Conservation (phyloP, 1,284 basidiomycete species). For the Leccinum proliferum region DNA sequence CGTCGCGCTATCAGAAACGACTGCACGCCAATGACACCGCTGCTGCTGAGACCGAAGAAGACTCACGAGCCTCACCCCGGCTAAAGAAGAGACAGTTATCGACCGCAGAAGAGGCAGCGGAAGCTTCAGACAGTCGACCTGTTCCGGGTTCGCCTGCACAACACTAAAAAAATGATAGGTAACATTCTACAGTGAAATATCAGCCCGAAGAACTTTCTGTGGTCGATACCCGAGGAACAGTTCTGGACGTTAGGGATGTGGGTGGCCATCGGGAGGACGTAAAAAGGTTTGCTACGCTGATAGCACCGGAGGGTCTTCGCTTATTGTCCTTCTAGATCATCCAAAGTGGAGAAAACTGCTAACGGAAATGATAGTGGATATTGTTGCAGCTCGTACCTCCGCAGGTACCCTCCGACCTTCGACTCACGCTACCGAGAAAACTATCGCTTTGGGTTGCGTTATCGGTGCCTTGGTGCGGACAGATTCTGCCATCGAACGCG, state of each 20-base stretch:
- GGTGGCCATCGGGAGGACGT: background rate
- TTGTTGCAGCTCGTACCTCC: background rate
- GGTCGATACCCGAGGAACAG: no score
- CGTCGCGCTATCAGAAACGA: conserved; percentile 22
- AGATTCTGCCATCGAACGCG: background rate
- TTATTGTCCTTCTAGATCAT: background rate
- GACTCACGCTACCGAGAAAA: background rate
- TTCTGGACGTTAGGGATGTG: no score
- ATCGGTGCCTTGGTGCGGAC: background rate
- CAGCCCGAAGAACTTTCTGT: no score
- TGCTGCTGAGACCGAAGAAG: conserved; percentile 5
- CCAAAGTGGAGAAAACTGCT: background rate
- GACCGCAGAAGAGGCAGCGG: background rate
- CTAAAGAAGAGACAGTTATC: conserved; percentile 26
- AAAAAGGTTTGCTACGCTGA: background rate
- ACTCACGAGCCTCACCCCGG: conserved; percentile 16
- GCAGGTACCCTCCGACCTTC: background rate
- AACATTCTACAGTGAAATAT: no score
- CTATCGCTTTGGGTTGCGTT: background rate
- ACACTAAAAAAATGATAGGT: background rate
- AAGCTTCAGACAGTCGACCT: conserved; percentile 4
- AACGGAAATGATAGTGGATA: background rate
- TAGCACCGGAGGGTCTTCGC: background rate
- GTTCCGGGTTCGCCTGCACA: conserved; percentile 2
- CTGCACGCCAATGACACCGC: conserved; percentile 9